These are phyloP conservation scores for Tolypocladium paradoxum DNA, from an alignment of 2,329 filamentous ascomycete species.

Conservation along the genomic window DNA sequence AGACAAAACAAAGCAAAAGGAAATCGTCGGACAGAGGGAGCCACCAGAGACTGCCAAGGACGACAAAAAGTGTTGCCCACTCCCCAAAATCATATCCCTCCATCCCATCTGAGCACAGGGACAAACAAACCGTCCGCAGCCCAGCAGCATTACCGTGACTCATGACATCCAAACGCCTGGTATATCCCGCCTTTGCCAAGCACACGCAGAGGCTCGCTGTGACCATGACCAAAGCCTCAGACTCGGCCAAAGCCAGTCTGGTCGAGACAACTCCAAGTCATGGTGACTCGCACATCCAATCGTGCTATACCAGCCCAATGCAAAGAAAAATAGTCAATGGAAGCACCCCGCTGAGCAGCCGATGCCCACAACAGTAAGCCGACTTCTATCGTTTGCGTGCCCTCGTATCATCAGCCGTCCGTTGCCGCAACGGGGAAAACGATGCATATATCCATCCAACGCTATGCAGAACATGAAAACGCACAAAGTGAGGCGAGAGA, in stretches of 20 bases:
- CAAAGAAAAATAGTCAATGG: background rate
- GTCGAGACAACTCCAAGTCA: background rate
- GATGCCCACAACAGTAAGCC: background rate
- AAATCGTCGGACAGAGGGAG: background rate
- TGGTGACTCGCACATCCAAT: background rate
- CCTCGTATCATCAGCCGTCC: background rate
- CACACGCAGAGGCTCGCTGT: background rate
- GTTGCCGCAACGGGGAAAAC: background rate
- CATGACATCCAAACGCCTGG: conserved; percentile 5
- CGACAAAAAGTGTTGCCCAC: background rate
- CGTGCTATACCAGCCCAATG: background rate
- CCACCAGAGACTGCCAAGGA: background rate
- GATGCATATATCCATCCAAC: background rate
- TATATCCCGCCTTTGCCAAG: conserved; percentile 4
- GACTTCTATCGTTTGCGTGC: background rate
- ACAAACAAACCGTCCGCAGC: background rate
- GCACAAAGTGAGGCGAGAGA: background rate
- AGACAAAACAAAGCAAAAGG: background rate
- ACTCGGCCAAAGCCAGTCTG: background rate
- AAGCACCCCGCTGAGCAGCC: background rate
- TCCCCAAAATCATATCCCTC: background rate
- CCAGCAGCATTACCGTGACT: conserved; percentile 5
- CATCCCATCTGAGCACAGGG: background rate
- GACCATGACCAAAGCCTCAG: background rate
- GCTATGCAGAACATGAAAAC: background rate